phyloP scores from a whole-genome alignment of 345 rosid genomes.

The Syzygium grande region DNA sequence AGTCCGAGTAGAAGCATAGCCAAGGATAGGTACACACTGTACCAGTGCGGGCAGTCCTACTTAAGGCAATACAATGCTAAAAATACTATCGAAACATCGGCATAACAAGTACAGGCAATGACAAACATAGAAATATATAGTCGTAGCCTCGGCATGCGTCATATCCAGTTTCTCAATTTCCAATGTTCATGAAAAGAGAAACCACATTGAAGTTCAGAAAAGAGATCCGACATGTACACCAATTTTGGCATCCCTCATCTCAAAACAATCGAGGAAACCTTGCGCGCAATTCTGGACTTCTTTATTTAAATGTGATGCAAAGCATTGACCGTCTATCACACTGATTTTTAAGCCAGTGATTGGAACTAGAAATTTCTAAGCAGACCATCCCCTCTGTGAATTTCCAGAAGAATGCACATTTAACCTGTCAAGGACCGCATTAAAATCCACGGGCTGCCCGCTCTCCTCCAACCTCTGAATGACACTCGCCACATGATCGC shows the following conservation, averaged over 20 bases:
- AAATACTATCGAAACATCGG: neutral
- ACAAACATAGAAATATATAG: neutral
- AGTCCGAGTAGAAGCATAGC: neutral
- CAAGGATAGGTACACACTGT: neutral
- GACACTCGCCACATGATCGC: slow-evolving; percentile 58
- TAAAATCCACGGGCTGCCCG: slow-evolving; percentile 84
- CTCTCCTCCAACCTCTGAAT: slow-evolving; percentile 95
- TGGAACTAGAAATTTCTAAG: neutral
- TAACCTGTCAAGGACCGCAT: slow-evolving; percentile 76
- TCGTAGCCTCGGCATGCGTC: neutral
- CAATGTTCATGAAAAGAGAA: neutral
- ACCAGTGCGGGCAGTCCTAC: neutral
- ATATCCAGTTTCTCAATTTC: neutral
- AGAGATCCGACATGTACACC: neutral
- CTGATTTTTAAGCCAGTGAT: neutral
- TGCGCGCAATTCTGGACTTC: neutral
- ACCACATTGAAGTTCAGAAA: neutral
- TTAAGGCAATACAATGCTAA: neutral
- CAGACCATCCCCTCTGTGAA: slow-evolving; percentile 76
- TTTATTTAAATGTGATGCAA: neutral
- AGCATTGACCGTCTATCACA: neutral
- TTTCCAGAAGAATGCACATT: slow-evolving; percentile 54
- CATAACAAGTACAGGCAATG: neutral
- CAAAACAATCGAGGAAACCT: neutral
- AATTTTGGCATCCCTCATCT: neutral